Percentiles rank a stretch among this genome's conserved stretches.
These are phyloP conservation scores for Aspergillus uvarum DNA, from an alignment of 2,329 filamentous ascomycete genomes.

Conservation along the genomic window DNA sequence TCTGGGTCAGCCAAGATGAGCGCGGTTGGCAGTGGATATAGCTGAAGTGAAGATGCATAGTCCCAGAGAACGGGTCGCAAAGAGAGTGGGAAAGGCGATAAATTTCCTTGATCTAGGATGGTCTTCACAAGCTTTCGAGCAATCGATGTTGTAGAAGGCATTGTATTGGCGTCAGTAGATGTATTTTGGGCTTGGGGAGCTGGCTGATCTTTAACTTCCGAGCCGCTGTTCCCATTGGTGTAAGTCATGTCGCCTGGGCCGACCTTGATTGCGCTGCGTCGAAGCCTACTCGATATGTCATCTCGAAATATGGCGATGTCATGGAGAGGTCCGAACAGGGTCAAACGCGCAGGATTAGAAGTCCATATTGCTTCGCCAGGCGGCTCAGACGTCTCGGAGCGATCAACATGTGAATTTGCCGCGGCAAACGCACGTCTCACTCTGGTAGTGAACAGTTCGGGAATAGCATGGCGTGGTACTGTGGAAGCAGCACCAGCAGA, in stretches of 20 bases:
- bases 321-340: conserved; percentile 81
- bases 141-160: conserved; percentile 40
- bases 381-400: conserved; percentile 49
- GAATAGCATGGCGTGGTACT: conserved; percentile 59
- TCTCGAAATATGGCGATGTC: conserved; percentile 87
- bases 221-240: conserved; percentile 20
- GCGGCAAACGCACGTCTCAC: conserved; percentile 76
- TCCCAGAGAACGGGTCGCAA: conserved; percentile 88
- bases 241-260: conserved; percentile 45
- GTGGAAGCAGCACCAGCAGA: conserved; percentile 48
- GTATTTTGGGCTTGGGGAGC: conserved; percentile 21
- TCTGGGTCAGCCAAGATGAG: conserved; percentile 81
- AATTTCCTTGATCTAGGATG: conserved; percentile 82
- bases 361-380: conserved; percentile 81
- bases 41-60: conserved; percentile 68
- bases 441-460: conserved; percentile 85
- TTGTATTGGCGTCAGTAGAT: conserved; percentile 16
- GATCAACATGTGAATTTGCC: conserved; percentile 69
- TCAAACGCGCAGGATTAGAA: conserved; percentile 78
- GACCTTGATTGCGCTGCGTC: conserved; percentile 73
- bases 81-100: conserved; percentile 81
- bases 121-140: conserved; percentile 85
- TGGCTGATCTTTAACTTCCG: conserved; percentile 34
- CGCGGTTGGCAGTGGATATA: conserved; percentile 86
- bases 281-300: conserved; percentile 75